Base-by-base conservation (phyloP, 495 filamentous ascomycete species). In the Niebla homalea region DNA sequence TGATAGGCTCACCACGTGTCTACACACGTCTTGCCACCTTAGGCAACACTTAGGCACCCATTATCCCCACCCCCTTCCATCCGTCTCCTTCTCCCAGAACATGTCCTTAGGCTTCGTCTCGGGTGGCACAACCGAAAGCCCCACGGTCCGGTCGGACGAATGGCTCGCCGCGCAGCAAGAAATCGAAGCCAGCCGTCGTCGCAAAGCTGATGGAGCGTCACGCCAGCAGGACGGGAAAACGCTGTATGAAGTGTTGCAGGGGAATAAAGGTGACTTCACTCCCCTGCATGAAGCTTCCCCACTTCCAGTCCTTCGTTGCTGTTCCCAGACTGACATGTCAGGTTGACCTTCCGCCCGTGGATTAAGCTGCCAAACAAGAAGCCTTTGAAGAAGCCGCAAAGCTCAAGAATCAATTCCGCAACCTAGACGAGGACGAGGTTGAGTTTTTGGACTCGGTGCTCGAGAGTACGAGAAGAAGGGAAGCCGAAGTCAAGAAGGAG, bases 91-190 rank as follows among this genome's bases (percentile, higher is more conserved):
- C 2, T 46, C 23, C 23, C 15, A 32, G 19, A 32, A 39, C 21
- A 87, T 89, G 85, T 77, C 84, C 43, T 93, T 87, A 12, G 85
- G 90, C 38, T 98, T 98, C 68, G 81, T 96, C 38, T 89, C 90
- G 8, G 86, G 77, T 35, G 92, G 92, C 36, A 84, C 83, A 2
- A 77, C 81, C 57, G 77, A 86, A 54, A 68, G 79, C 42, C 72
- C 76, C 1, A 69, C 74, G 39, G 70, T 78, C 56, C 68, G 72
- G 35, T 72, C 79, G 55, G 81, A 84, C 58, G 78, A 78, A 63
- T 97, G 90, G 90, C 73, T 77, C 35, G 71, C 71, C 35, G 89
- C 83, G 4, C 84, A 89, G 62, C 67, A 75, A 39, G 83, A 92
- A 48, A 70, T 96, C 12, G 89, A 94, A 57, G 79, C 76, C 49